A percentile compares a stretch with the other conserved stretches of the same genome.
These are phyloP conservation scores for Gelatoporia subvermispora DNA, from an alignment of 768 basidiomycete genomes.

Conservation along the genomic window DNA sequence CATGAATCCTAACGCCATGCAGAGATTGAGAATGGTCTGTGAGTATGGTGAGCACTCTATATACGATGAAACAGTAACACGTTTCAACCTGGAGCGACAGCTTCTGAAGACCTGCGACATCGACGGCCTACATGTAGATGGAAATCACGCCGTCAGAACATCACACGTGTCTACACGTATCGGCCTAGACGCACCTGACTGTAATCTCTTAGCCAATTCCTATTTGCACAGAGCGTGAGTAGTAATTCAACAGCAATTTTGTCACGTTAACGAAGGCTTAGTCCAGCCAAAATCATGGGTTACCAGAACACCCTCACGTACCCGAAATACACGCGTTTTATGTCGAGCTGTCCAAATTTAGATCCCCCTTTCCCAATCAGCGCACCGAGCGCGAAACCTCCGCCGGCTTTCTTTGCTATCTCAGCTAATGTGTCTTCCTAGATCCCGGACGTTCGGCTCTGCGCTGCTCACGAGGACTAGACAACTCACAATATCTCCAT, in stretches of 20 bases:
- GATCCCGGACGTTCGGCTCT: constrained; percentile 7
- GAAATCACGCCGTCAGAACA: not conserved
- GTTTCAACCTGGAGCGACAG: constrained; percentile 55
- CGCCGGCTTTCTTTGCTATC: constrained; percentile 51
- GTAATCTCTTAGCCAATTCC: constrained; percentile 89
- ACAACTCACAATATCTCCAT: constrained; percentile 73
- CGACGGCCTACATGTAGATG: constrained; percentile 54
- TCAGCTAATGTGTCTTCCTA: constrained; percentile 65
- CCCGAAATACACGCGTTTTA: constrained; percentile 84
- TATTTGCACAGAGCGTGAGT: constrained; percentile 18
- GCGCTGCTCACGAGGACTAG: constrained; percentile 8
- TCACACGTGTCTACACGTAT: not conserved
- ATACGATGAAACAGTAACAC: not conserved
- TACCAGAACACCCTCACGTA: constrained; percentile 25
- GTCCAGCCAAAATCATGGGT: not conserved
- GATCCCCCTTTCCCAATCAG: constrained; percentile 49
- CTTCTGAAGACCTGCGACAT: constrained; percentile 76
- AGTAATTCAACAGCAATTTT: not conserved
- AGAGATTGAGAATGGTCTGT: constrained; percentile 81
- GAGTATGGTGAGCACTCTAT: not conserved
- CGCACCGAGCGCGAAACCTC: constrained; percentile 53
- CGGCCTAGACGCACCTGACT: constrained; percentile 45
- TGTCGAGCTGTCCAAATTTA: constrained; percentile 77
- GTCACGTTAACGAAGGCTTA: too few species aligned
- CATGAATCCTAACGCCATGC: constrained; percentile 89